Base-by-base conservation (phyloP, 2,329 filamentous ascomycete species). In the Penicillium aurantiogriseum region DNA sequence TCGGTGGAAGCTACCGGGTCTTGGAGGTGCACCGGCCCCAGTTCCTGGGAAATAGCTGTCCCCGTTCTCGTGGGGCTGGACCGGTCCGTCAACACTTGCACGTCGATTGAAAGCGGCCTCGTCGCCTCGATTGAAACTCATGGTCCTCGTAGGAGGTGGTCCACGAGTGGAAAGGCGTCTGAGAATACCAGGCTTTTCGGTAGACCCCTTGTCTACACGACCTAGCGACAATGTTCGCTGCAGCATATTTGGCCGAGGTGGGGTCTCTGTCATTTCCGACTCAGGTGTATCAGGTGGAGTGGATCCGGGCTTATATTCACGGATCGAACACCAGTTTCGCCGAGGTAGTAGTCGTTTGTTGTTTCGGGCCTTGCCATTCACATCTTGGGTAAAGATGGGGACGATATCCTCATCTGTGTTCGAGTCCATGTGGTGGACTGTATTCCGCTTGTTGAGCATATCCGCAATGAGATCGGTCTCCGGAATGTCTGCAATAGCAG, bases 401-500 rank as follows among this genome's bases (percentile, higher is more conserved):
- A 97, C 94, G 90, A 99, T 95, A 74, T 91, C 87, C 75, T 99
- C 94, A 56, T 97, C 91, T 0, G 94, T 99, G 55, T 92, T 81
- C 0, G 76, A 72, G 67, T 88, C 84, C 48, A 88, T 75, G 66
- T 86, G 83, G 66, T 88, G 85, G 27, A 86, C 74, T 59, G 85
- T 97, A 79, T 97, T 97, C 29, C 94, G 86, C 78, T 90, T 94
- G 79, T 97, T 97, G 59, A 99, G 83, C 51, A 96, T 84, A 73
- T 99, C 93, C 5, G 91, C 91, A 79, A 97, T 83, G 69, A 95
- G 80, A 51, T 94, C 90, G 0, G 92, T 89, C 19, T 92, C 91
- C 5, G 95, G 94, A 15, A 89, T 87, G 71, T 99, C 97, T 67
- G 89, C 93, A 70, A 99, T 97, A 13, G 92, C 92, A 0, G 92